phyloP scores from a whole-genome alignment of 1,284 basidiomycete genomes.

The Rhodotorula sp. region DNA sequence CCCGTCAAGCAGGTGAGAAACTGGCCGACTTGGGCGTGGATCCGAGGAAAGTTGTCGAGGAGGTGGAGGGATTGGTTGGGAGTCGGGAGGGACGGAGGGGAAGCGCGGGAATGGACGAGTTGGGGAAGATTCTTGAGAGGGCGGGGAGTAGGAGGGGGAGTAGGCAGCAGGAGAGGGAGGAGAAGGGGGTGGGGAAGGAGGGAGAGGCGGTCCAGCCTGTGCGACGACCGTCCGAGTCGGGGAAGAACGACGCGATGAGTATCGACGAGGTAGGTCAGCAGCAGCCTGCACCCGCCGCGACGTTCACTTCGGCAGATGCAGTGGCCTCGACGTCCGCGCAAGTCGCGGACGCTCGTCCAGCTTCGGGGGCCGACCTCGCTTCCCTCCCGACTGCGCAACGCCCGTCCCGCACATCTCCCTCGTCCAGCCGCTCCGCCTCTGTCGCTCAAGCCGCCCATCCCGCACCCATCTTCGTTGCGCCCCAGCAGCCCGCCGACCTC shows the following conservation, averaged over 20 bases:
- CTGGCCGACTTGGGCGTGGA: conserved; percentile 29
- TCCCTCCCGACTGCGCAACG: not conserved
- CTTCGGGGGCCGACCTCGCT: not conserved
- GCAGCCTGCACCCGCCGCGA: not conserved
- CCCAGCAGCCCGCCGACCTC: conserved; percentile 8
- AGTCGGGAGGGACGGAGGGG: conserved; percentile 1
- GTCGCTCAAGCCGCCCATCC: not conserved
- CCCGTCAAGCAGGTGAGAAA: conserved; percentile 20
- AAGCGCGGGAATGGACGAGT: not conserved
- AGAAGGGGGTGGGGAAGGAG: not conserved
- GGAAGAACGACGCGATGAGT: conserved; percentile 2
- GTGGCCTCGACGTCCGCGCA: not conserved
- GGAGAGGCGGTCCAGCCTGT: too few species aligned
- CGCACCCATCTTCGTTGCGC: not conserved
- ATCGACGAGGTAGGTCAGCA: conserved; percentile 14
- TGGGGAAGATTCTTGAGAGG: not conserved
- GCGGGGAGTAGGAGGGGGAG: not conserved
- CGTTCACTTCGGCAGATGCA: not conserved
- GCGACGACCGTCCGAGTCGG: not conserved
- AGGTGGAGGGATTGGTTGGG: conserved; percentile 17
- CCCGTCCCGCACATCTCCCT: not conserved
- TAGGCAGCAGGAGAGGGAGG: not conserved
- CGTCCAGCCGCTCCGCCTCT: not conserved
- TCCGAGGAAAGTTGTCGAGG: conserved; percentile 19
- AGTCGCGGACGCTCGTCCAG: not conserved